Evolutionary conservation across 345 rosid genomes (phyloP).

Genomic region (Garcia nutans): DNA sequence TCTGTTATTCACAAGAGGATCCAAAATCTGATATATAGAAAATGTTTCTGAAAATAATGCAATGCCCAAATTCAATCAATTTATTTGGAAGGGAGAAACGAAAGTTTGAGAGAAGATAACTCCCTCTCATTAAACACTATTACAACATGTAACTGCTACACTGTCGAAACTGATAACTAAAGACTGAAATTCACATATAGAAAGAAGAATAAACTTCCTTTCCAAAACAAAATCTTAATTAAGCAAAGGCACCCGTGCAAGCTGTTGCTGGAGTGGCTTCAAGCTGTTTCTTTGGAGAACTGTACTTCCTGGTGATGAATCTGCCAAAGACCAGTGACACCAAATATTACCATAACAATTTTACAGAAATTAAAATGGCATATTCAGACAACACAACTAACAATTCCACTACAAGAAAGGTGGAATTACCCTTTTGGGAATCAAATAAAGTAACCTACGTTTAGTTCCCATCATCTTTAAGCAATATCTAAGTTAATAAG

Average conservation of each 20-base stretch:
- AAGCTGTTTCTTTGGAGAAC: conserved; percentile 52
- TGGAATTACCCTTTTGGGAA: neutral
- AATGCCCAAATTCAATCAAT: conserved; percentile 6
- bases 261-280: conserved; percentile 75
- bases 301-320: conserved; percentile 83
- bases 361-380: neutral
- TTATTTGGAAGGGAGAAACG: conserved; percentile 12
- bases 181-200: neutral
- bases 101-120: conserved; percentile 6
- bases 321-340: conserved; percentile 32
- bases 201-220: neutral
- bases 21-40: neutral
- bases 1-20: conserved; percentile 7
- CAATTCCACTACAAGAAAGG: neutral
- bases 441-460: neutral
- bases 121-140: neutral
- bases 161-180: neutral
- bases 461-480: neutral
- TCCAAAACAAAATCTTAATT: conserved; percentile 8
- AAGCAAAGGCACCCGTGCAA: conserved; percentile 64
- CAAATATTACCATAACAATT: neutral
- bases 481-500: neutral
- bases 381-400: neutral
- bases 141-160: conserved; percentile 8
- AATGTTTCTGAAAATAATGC: neutral